Evolutionary conservation across 202 grass and related monocot species (phyloP).

Genomic region (Brachypodium distachyon): DNA sequence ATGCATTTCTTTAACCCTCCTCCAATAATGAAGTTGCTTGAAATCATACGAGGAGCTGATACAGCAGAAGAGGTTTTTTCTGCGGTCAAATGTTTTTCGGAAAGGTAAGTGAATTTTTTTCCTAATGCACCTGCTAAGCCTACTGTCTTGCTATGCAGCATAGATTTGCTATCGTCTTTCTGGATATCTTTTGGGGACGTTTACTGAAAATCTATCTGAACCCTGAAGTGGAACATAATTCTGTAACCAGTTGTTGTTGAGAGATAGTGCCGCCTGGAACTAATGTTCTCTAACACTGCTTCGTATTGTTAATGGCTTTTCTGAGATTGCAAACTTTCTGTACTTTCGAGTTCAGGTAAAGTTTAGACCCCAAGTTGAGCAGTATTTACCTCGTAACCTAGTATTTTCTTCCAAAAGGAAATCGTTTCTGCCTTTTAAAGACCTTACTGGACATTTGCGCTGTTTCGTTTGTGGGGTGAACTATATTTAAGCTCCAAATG

Average conservation of each 20-base stretch:
- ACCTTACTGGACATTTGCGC: not conserved
- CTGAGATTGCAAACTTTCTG: not conserved
- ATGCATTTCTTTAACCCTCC: slow-evolving; percentile 99
- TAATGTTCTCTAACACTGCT: not conserved
- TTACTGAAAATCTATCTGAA: not conserved
- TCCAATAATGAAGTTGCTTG: slow-evolving; percentile 90
- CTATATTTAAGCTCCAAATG: not conserved
- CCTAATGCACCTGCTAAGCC: not conserved
- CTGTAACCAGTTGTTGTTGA: not conserved
- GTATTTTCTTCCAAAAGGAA: not conserved
- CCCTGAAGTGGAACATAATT: not conserved
- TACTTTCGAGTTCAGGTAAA: not conserved
- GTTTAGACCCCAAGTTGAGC: not conserved
- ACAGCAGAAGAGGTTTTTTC: slow-evolving; percentile 70
- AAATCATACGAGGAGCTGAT: slow-evolving; percentile 89
- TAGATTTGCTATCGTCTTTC: not conserved
- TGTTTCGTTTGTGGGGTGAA: not conserved
- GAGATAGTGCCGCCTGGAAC: not conserved
- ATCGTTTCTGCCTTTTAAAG: not conserved
- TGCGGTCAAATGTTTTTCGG: slow-evolving; percentile 64
- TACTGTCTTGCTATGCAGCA: too few relatives aligned
- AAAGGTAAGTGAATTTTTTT: slow-evolving; percentile 35
- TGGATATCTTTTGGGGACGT: not conserved
- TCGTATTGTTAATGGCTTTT: not conserved
- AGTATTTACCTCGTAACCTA: not conserved